Conservation (phyloP, 495 filamentous ascomycete species). For the Xylaria curta region DNA sequence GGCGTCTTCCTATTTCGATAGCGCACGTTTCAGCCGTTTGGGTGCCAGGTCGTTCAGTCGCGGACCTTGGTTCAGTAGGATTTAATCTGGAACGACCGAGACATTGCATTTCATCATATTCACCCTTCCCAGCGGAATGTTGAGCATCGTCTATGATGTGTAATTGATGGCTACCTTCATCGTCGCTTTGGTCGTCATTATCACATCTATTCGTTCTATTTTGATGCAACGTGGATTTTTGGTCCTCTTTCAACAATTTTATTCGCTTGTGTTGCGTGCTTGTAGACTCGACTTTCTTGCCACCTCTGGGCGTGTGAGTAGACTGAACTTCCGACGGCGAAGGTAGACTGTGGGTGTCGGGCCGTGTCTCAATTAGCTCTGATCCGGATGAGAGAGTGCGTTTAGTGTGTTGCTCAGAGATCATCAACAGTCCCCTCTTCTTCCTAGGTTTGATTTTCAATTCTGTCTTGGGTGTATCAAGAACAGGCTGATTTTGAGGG, state of each 20-base stretch:
- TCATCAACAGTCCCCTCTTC: conserved; percentile 49
- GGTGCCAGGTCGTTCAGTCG: background rate
- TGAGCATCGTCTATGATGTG: background rate
- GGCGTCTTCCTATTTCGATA: background rate
- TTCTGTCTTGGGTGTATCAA: conserved; percentile 44
- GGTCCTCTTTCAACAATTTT: background rate
- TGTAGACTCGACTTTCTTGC: background rate
- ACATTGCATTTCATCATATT: conserved; percentile 2
- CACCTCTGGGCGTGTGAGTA: background rate
- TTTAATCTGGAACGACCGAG: background rate
- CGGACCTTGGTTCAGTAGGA: background rate
- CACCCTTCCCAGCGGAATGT: background rate
- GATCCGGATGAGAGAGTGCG: background rate
- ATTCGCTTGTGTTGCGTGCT: background rate
- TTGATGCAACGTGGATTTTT: background rate
- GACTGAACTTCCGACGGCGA: background rate
- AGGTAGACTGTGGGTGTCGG: background rate
- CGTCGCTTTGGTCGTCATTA: background rate
- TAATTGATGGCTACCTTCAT: background rate
- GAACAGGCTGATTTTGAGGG: conserved; percentile 13
- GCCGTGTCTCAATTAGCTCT: background rate
- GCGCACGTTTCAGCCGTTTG: background rate
- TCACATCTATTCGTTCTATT: background rate
- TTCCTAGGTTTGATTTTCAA: conserved; percentile 49
- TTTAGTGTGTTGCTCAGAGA: conserved; percentile 34